Percentiles rank a stretch among this genome's conserved stretches.
These are phyloP conservation scores for Beauveria australis DNA, from an alignment of 2,329 filamentous ascomycete genomes.

Conservation along the genomic window DNA sequence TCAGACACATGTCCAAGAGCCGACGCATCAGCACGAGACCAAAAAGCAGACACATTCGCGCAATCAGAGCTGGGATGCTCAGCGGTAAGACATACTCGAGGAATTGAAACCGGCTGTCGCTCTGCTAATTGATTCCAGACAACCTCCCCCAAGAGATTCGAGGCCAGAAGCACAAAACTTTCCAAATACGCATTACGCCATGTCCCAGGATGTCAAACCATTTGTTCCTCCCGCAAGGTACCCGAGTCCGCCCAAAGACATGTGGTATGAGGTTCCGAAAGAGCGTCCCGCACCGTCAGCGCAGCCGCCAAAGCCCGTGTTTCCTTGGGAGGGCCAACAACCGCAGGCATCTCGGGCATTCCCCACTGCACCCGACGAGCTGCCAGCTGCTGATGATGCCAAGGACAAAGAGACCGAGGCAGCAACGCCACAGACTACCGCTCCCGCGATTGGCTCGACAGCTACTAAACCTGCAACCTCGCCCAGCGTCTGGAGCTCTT, in stretches of 20 bases:
- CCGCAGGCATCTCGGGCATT: constrained; percentile 60
- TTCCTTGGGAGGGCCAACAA: constrained; percentile 78
- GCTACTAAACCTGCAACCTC: constrained; percentile 22
- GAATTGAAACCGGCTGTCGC: neutral
- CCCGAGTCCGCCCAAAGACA: constrained; percentile 74
- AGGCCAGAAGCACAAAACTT: constrained; percentile 82
- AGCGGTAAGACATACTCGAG: constrained; percentile 33
- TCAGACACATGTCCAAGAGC: too few species aligned
- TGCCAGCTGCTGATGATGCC: constrained; percentile 16
- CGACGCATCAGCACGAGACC: constrained; percentile 15
- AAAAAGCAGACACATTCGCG: constrained; percentile 17
- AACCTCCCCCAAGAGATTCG: constrained; percentile 56
- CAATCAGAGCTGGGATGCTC: constrained; percentile 44
- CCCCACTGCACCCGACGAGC: constrained; percentile 14
- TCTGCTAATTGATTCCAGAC: constrained; percentile 33
- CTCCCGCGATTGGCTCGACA: neutral
- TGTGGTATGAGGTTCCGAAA: constrained; percentile 80
- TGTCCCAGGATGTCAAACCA: constrained; percentile 66
- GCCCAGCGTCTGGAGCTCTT: constrained; percentile 62
- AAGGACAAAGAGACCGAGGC: neutral
- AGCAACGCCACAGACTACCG: constrained; percentile 16
- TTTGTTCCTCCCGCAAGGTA: constrained; percentile 73
- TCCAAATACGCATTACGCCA: constrained; percentile 68
- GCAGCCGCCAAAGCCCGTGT: constrained; percentile 60
- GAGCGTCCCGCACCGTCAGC: constrained; percentile 45